phyloP scores from a whole-genome alignment of 495 filamentous ascomycete species.

The Clohesyomyces aquaticus region DNA sequence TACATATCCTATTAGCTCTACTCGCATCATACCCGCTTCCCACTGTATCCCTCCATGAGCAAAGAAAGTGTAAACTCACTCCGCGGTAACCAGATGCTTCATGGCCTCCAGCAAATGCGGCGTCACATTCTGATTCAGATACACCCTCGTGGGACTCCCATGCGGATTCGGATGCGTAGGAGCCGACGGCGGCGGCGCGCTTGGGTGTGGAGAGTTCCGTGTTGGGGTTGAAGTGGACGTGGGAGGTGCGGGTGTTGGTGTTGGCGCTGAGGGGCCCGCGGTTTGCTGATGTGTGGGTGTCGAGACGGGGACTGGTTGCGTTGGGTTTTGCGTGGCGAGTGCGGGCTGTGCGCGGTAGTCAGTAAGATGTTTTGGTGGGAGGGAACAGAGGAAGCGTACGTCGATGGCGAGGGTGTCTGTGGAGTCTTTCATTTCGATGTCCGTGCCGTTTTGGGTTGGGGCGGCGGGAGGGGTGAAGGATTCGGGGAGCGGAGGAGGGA shows the following conservation, averaged over 20 bases:
- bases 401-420: neutral
- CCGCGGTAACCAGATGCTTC: conserved; percentile 81
- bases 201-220: conserved; percentile 39
- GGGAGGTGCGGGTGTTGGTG: conserved; percentile 13
- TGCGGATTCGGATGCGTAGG: conserved; percentile 56
- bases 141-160: conserved; percentile 83
- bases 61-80: conserved; percentile 60
- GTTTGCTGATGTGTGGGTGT: conserved; percentile 15
- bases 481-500: conserved; percentile 1
- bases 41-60: neutral
- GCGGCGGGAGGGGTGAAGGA: conserved; percentile 6
- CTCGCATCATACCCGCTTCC: neutral
- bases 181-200: conserved; percentile 47
- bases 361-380: neutral
- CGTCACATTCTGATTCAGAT: conserved; percentile 87
- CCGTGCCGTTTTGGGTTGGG: conserved; percentile 21
- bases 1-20: conserved; percentile 36
- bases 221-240: conserved; percentile 10
- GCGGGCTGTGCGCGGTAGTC: neutral
- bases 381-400: neutral
- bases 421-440: conserved; percentile 28
- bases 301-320: neutral
- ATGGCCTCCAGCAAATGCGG: conserved; percentile 85
- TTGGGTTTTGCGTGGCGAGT: neutral
- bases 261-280: conserved; percentile 4